phyloP scores from a whole-genome alignment of 208 protist species.

The Trichomonas tenax region DNA sequence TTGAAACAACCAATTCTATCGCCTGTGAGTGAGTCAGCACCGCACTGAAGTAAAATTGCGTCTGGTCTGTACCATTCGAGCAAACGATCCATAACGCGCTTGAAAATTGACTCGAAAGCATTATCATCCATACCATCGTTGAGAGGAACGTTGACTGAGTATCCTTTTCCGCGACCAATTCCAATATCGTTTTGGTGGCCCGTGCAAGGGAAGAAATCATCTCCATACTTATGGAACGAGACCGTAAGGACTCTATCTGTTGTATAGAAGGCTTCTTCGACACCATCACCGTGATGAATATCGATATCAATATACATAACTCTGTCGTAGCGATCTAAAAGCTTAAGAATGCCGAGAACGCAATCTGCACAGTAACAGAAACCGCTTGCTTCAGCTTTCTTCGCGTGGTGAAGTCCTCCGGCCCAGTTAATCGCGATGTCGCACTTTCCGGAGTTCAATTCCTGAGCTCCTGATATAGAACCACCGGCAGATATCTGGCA shows the following conservation, averaged over 20 bases:
- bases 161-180: constrained; percentile 53
- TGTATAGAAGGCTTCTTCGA: constrained; percentile 75
- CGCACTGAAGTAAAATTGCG: constrained; percentile 93
- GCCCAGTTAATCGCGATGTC: constrained; percentile 68
- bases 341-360: constrained; percentile 66
- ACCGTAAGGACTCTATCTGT: constrained; percentile 75
- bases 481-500: constrained; percentile 45
- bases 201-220: constrained; percentile 86
- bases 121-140: constrained; percentile 68
- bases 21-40: constrained; percentile 88
- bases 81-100: constrained; percentile 61
- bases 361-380: constrained; percentile 84
- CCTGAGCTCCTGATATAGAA: constrained; percentile 33
- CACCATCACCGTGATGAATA: constrained; percentile 64
- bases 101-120: constrained; percentile 71
- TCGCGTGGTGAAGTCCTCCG: constrained; percentile 69
- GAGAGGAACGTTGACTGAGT: constrained; percentile 79
- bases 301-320: constrained; percentile 79
- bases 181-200: constrained; percentile 71
- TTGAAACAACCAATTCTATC: constrained; percentile 91
- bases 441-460: constrained; percentile 37
- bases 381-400: constrained; percentile 63
- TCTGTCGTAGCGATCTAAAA: constrained; percentile 60
- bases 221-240: constrained; percentile 74
- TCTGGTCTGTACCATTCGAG: constrained; percentile 75